Evolutionary conservation across 2,329 filamentous ascomycete genomes (phyloP), one percentile per base, ranked within the genome.

Genomic region (Ophidiomyces ophidiicola): DNA sequence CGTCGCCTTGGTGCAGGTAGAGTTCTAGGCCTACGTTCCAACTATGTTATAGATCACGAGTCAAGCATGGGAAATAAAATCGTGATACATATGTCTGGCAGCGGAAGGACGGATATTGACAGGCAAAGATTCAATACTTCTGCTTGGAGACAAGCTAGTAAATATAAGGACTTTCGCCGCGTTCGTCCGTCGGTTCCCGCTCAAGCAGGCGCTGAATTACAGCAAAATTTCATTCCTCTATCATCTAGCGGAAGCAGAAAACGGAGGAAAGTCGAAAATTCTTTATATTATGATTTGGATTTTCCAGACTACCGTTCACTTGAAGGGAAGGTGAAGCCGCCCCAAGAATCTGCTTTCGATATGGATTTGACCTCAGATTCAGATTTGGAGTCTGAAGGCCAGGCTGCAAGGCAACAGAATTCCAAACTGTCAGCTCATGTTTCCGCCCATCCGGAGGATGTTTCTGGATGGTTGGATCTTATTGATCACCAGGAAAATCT

Each of bases 381-480:
- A 4, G 66, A 70, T 30, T 50, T 49, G 14, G 63, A 64, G 2
- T 17, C 46, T 53, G 3, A 52, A 6, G 61, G 68, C 35, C 62
- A 69, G 20, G 64, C 70, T 2, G 55, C 72, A 17, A 53, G 54
- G 36, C 44, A 53, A 21, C 55, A 47, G 14, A 59, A 64, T 43
- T 53, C 79, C 0, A 65, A 77, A 36, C 64, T 94, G 5, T 74
- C 71, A 2, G 72, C 70, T 8, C 68, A 58, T 20, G 76, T 85
- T 23, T 76, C 80, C 40, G 66, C 79, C 1, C 58, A 74, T 15
- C 83, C 86, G 1, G 57, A 68, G 4, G 73, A 92, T 51, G 66
- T 82, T 14, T 64, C 76, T 29, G 69, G 76, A 12, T 96, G 88
- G 88, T 58, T 92, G 11, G 69, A 74, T 25, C 67, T 94, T n/a